phyloP scores from a whole-genome alignment of 23 red algal species.

The Pyropia haitanensis region DNA sequence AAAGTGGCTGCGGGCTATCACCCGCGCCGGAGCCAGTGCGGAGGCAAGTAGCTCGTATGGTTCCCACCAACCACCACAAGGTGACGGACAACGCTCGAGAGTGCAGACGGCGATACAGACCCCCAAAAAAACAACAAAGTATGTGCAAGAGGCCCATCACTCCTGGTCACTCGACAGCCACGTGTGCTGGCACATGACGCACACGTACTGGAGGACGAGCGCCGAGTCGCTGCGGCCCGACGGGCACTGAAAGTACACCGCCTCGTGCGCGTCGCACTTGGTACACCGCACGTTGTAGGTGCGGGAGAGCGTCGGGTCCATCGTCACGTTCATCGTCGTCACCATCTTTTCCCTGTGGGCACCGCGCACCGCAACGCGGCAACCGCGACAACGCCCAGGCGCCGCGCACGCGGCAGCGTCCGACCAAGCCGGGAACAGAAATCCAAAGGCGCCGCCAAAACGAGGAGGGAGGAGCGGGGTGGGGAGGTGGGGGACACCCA shows the following conservation, averaged over 20 bases:
- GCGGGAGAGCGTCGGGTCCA: conserved; percentile 79
- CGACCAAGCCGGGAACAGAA: conserved; percentile 1
- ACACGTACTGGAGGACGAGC: conserved; percentile 87
- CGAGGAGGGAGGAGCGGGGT: neutral
- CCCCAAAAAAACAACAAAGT: no score
- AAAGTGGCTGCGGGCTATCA: no score
- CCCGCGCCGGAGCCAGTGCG: no score
- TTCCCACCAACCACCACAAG: no score
- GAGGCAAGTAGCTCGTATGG: no score
- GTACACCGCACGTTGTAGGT: conserved; percentile 71
- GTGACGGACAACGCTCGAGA: no score
- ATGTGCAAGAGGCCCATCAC: conserved; percentile 2
- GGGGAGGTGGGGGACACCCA: neutral
- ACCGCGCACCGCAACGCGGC: no score
- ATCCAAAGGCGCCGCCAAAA: no score
- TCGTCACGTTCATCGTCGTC: conserved; percentile 59
- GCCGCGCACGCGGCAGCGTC: no score
- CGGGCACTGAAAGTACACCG: conserved; percentile 93
- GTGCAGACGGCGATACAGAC: no score
- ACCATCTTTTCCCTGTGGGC: conserved; percentile 51
- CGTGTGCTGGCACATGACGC: conserved; percentile 49
- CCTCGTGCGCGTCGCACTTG: conserved; percentile 74
- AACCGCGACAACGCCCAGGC: no score
- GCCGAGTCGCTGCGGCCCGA: conserved; percentile 89
- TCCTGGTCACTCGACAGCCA: conserved; percentile 90